Evolutionary conservation across 78 protist species (phyloP).

Genomic region (Dictyostelium capitatum): DNA sequence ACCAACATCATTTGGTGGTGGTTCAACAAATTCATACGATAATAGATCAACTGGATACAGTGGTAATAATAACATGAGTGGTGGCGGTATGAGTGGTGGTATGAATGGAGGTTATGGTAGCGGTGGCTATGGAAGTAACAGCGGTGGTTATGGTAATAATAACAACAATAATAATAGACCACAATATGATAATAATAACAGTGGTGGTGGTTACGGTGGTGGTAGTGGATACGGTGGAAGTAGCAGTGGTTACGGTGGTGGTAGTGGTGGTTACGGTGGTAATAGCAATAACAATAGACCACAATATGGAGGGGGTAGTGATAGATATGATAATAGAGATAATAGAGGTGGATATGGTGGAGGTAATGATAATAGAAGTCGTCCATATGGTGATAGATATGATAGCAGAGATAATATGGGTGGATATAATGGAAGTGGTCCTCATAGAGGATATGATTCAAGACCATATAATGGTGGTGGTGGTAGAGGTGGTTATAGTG

Average conservation of each 20-base stretch:
- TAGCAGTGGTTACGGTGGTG: neutral
- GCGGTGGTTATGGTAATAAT: neutral
- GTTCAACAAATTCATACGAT: neutral
- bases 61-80: neutral
- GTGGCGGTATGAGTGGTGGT: slow-evolving; percentile 14
- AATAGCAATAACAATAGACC: neutral
- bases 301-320: neutral
- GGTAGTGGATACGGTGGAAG: slow-evolving; percentile 1
- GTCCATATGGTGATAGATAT: slow-evolving; percentile 13
- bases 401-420: slow-evolving; percentile 14
- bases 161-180: neutral
- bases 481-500: slow-evolving; percentile 23
- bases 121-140: neutral
- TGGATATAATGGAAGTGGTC: slow-evolving; percentile 4
- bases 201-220: neutral
- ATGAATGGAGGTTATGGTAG: slow-evolving; percentile 4
- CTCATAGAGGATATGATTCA: slow-evolving; percentile 15
- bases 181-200: neutral
- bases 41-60: neutral
- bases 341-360: neutral
- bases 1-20: neutral
- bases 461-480: slow-evolving; percentile 40
- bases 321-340: neutral
- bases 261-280: neutral
- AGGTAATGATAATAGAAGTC: neutral